These are phyloP conservation scores for Nicotiana noctiflora DNA, from an alignment of 257 asterid species.

Conservation along the genomic window DNA sequence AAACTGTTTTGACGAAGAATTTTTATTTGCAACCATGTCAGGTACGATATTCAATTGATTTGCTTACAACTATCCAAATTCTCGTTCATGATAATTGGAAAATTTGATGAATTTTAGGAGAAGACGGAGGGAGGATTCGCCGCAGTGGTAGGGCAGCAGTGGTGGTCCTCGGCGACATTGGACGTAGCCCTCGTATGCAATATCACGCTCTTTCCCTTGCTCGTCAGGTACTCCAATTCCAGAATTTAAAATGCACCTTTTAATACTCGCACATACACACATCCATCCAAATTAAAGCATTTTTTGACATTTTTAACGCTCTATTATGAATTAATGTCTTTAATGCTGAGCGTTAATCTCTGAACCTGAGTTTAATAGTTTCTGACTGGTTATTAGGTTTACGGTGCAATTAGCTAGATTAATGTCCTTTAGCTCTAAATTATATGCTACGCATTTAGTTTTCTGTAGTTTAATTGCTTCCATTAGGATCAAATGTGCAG, in stretches of 20 bases:
- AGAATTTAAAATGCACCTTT: background rate
- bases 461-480: background rate
- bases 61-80: background rate
- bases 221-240: conserved; percentile 46
- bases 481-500: background rate
- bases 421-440: background rate
- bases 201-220: conserved; percentile 95
- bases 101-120: conserved; percentile 1
- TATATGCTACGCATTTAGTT: too few species aligned
- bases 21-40: background rate
- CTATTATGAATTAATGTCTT: background rate
- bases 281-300: background rate
- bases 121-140: conserved; percentile 23
- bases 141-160: conserved; percentile 79
- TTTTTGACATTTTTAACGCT: background rate
- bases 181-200: conserved; percentile 98
- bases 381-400: background rate
- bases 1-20: too few species aligned
- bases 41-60: background rate
- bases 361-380: background rate
- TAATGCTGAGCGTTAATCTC: background rate
- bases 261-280: background rate
- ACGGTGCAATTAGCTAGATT: background rate
- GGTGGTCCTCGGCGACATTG: conserved; percentile 94
- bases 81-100: background rate